phyloP scores from a whole-genome alignment of 1,139 yeast genomes.

The Wickerhamomyces sp. region DNA sequence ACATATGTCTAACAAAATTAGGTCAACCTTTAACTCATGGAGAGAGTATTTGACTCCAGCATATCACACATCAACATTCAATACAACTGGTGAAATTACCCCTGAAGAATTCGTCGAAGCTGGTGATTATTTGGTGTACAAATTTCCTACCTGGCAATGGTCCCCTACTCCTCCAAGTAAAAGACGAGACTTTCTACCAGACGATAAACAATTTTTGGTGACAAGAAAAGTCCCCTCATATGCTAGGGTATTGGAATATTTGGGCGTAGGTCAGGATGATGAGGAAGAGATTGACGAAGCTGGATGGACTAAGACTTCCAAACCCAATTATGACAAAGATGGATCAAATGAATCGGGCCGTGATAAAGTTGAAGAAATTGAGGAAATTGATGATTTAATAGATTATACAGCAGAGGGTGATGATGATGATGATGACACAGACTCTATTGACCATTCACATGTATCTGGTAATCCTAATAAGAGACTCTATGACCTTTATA shows the following conservation, averaged over 20 bases:
- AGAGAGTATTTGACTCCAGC: conserved; percentile 94
- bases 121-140: conserved; percentile 86
- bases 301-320: conserved; percentile 45
- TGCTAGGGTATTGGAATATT: conserved; percentile 62
- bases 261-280: conserved; percentile 37
- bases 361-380: conserved; percentile 17
- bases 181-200: conserved; percentile 71
- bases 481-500: conserved; percentile 82
- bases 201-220: conserved; percentile 79
- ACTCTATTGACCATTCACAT: conserved; percentile 33
- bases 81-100: conserved; percentile 82
- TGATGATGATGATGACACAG: background rate
- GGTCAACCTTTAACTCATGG: conserved; percentile 79
- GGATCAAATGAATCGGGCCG: conserved; percentile 7
- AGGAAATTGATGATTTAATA: conserved; percentile 38
- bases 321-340: conserved; percentile 11
- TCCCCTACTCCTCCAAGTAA: conserved; percentile 58
- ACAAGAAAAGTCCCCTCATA: conserved; percentile 88
- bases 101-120: conserved; percentile 92
- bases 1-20: conserved; percentile 28
- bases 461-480: conserved; percentile 35
- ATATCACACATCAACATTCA: conserved; percentile 75
- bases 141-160: conserved; percentile 99
- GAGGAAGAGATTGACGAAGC: conserved; percentile 46
- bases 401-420: conserved; percentile 37